These are phyloP conservation scores for Coemansia sp. DNA, from an alignment of 192 early-diverging fungal genomes.

Conservation along the genomic window DNA sequence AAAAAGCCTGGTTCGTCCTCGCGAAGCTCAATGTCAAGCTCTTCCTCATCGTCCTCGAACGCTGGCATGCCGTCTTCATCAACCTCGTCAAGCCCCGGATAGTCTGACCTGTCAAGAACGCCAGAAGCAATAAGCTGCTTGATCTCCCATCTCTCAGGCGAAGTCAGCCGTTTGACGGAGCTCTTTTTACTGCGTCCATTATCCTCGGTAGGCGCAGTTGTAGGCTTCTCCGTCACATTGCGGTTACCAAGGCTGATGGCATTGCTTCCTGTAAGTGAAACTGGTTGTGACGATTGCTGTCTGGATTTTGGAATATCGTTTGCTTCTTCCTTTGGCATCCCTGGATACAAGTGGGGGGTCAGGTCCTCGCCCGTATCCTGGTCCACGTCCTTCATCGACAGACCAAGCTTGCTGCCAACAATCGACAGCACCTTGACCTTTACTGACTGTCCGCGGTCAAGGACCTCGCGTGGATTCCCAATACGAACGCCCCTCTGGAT, in stretches of 20 bases:
- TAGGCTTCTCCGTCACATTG: neutral
- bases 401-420: conserved; percentile 74
- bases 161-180: conserved; percentile 82
- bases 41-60: conserved; percentile 90
- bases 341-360: conserved; percentile 75
- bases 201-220: neutral
- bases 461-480: conserved; percentile 83
- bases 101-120: conserved; percentile 80
- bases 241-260: conserved; percentile 27
- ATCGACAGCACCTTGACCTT: conserved; percentile 96
- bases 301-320: neutral
- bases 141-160: conserved; percentile 95
- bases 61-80: conserved; percentile 72
- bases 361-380: conserved; percentile 90
- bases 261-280: conserved; percentile 31
- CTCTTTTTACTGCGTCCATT: conserved; percentile 18
- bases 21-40: conserved; percentile 94
- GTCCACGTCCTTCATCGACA: conserved; percentile 97
- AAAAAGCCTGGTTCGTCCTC: conserved; percentile 96
- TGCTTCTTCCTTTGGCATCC: conserved; percentile 22
- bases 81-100: conserved; percentile 85
- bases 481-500: conserved; percentile 69
- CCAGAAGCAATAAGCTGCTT: conserved; percentile 98
- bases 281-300: conserved; percentile 8
- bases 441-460: conserved; percentile 77